Conservation (phyloP, 1,139 yeast species). For the Meyerozyma sp. region DNA sequence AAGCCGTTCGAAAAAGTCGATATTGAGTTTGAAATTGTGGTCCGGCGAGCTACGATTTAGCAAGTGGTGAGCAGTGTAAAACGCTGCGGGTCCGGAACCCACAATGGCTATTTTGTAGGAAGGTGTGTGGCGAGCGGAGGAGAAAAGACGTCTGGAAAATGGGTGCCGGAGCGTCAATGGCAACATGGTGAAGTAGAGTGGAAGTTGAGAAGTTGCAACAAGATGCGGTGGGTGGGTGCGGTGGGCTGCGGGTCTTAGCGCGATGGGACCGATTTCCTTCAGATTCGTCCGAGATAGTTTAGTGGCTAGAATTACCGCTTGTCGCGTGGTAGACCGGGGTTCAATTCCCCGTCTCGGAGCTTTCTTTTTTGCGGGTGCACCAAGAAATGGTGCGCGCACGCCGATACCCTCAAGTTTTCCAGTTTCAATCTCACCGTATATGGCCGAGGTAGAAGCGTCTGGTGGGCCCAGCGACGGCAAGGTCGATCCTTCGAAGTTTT, state of each 20-base stretch:
- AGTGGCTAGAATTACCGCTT: conserved; percentile 46
- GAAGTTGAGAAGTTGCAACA: not conserved
- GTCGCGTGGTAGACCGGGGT: conserved; percentile 67
- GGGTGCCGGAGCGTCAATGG: not conserved
- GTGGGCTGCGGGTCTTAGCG: not conserved
- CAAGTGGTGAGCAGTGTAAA: conserved; percentile 79
- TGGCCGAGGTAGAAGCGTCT: conserved; percentile 6
- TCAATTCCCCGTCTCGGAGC: conserved; percentile 68
- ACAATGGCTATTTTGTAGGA: conserved; percentile 53
- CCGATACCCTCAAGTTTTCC: not conserved
- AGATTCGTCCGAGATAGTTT: conserved; percentile 35
- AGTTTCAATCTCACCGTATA: not conserved
- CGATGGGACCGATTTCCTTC: not conserved
- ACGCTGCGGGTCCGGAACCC: conserved; percentile 97
- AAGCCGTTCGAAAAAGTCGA: conserved; percentile 69
- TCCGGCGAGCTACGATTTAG: conserved; percentile 40
- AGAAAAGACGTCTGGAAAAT: not conserved
- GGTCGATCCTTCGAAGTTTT: conserved; percentile 69
- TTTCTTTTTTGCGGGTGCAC: conserved; percentile 2
- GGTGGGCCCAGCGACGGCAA: conserved; percentile 10
- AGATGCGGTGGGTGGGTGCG: not conserved
- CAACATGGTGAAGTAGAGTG: not conserved
- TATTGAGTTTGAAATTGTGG: conserved; percentile 36
- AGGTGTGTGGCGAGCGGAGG: not conserved
- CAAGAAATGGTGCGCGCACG: not conserved